phyloP scores from a whole-genome alignment of 306 rosid genomes.

The Ochetophila trinervis region DNA sequence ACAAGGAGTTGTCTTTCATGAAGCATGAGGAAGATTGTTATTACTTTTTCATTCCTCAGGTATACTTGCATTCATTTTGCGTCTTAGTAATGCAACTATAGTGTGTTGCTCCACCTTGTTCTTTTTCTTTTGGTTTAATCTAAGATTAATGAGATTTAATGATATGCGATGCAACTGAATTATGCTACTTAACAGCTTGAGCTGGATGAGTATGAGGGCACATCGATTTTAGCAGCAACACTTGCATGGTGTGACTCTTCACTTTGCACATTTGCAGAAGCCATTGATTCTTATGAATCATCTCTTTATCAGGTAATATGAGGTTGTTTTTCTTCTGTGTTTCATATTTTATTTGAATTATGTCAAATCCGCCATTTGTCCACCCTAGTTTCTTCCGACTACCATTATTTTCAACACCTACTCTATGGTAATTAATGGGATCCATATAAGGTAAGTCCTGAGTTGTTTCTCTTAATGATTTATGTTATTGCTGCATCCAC shows the following conservation, averaged over 20 bases:
- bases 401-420: no score
- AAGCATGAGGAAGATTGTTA: constrained; percentile 50
- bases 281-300: constrained; percentile 48
- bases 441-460: no score
- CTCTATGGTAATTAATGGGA: no score
- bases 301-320: constrained; percentile 68
- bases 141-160: constrained; percentile 7
- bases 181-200: constrained; percentile 53
- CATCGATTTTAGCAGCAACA: constrained; percentile 73
- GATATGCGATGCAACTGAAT: not conserved
- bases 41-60: constrained; percentile 83
- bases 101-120: not conserved
- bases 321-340: constrained; percentile 17
- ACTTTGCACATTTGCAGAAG: constrained; percentile 58
- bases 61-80: constrained; percentile 29
- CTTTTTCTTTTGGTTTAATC: not conserved
- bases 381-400: not conserved
- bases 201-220: constrained; percentile 65
- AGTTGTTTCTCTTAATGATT: no score
- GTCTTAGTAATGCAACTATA: not conserved
- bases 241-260: constrained; percentile 78
- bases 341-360: not conserved
- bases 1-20: constrained; percentile 33
- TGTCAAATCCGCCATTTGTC: not conserved
- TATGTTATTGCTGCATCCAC: no score